phyloP scores from a whole-genome alignment of 1,284 basidiomycete species.

The Spongiforma sp. region DNA sequence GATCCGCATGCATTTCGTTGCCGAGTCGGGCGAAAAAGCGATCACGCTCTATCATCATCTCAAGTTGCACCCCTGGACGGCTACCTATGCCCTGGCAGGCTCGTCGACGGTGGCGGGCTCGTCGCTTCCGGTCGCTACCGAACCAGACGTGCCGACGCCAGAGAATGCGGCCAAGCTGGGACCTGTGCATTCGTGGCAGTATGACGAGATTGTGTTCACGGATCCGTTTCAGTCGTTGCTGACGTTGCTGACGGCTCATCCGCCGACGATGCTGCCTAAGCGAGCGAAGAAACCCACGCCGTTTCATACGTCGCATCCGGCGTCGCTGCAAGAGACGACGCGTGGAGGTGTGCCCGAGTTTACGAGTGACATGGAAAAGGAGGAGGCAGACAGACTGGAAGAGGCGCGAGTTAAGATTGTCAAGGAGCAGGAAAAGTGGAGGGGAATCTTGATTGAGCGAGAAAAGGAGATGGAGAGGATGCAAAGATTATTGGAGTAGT shows the following conservation, averaged over 20 bases:
- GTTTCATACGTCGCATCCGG: slow-evolving; percentile 70
- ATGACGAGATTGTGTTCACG: slow-evolving; percentile 97
- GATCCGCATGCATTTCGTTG: slow-evolving; percentile 92
- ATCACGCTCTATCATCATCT: slow-evolving; percentile 90
- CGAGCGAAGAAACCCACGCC: slow-evolving; percentile 67
- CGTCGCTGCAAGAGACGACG: slow-evolving; percentile 65
- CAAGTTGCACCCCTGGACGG: slow-evolving; percentile 94
- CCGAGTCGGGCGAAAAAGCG: slow-evolving; percentile 92
- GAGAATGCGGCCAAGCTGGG: slow-evolving; percentile 68
- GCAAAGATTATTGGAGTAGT: slow-evolving; percentile 46
- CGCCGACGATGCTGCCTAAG: slow-evolving; percentile 84
- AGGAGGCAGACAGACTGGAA: slow-evolving; percentile 84
- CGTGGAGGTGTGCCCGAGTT: slow-evolving; percentile 79
- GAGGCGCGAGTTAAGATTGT: slow-evolving; percentile 74
- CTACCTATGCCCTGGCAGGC: slow-evolving; percentile 36
- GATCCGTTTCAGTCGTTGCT: slow-evolving; percentile 94
- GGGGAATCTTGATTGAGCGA: slow-evolving; percentile 65
- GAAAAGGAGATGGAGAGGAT: slow-evolving; percentile 73
- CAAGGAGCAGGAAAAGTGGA: slow-evolving; percentile 67
- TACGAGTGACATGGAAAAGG: slow-evolving; percentile 81
- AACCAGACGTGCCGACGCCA: slow-evolving; percentile 66
- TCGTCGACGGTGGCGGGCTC: no score
- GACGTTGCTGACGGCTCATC: slow-evolving; percentile 79
- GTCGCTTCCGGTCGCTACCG: no score
- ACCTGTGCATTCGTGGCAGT: slow-evolving; percentile 98